Percentiles rank a stretch among this genome's conserved stretches.
Conservation (phyloP, 1,284 basidiomycete species). For the Fomitiporia mediterranea region DNA sequence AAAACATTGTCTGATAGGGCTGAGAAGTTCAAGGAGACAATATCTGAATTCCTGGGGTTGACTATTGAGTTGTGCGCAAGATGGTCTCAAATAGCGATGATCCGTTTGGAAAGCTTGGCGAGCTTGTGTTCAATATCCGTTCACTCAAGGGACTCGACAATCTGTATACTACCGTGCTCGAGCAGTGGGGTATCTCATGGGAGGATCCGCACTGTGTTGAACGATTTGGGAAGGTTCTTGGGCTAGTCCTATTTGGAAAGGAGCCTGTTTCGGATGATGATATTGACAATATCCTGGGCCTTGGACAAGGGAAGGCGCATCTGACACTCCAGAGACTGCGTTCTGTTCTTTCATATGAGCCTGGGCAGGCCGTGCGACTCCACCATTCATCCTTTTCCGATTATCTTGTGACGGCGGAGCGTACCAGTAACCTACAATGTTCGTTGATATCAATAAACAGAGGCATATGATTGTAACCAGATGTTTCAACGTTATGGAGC, state of each 20-base stretch:
- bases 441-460: neutral
- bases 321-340: neutral
- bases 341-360: neutral
- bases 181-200: neutral
- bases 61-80: too few species aligned
- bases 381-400: slow-evolving; percentile 2
- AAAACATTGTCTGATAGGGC: too few species aligned
- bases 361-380: neutral
- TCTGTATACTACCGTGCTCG: neutral
- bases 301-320: too few species aligned
- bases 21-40: too few species aligned
- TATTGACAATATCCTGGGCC: too few species aligned
- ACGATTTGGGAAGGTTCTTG: neutral
- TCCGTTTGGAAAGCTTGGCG: neutral
- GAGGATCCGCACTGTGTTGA: neutral
- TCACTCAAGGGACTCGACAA: neutral
- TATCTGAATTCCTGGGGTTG: too few species aligned
- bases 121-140: neutral
- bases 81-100: too few species aligned
- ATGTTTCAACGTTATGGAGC: neutral
- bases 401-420: neutral
- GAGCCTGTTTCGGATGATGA: too few species aligned
- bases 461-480: neutral
- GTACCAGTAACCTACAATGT: neutral
- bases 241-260: neutral